Evolutionary conservation across 805 yeast species (phyloP), one percentile per base, ranked within the genome.

Genomic region (Metschnikowia hibisci): DNA sequence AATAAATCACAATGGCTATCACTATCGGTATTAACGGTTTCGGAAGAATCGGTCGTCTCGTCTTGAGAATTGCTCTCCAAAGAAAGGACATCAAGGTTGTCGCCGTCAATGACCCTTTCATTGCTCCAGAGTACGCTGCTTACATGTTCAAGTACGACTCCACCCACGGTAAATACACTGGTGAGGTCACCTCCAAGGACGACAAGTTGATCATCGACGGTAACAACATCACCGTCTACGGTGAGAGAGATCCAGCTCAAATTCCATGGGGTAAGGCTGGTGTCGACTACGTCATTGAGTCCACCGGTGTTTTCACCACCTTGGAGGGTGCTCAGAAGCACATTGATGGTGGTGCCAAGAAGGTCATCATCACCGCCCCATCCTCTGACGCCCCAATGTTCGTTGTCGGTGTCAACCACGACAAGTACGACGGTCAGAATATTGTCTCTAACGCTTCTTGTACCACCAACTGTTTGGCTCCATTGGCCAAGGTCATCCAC

Each of bases 141-240:
- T 87, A 87, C 80, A 81, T 87, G 88, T 87, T 87, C 86, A 88
- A 87, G 78, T 87, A 87, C 74, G 96, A 87, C 73, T 86, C 96
- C 49, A 87, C 95, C 55, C 96, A 87, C 77, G 95, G 96, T 62
- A 76, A 74, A 65, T 88, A 69, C 83, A 69, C 74, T 63, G 96
- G 96, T 62, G 80, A 74, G 48, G 95, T 87, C 51, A 48, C 72
- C 56, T 58, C 69, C 54, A 78, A 78, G 54, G 87, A 73, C 51
- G 76, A 73, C 59, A 59, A 68, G 62, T 69, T 87, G 50, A 67
- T 83, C 69, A 79, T 87, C 64, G 78, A 83, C 66, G 91, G 88
- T 59, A 65, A 76, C 58, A 67, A 73, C 61, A 79, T 87, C 66
- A 64, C 71, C 59, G 81, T 84, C 58, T 81, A 71, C 78, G 84